Evolutionary conservation across 371 early-diverging fungal genomes (phyloP), one percentile per base, ranked within the genome.

Genomic region (Mucor sp.): DNA sequence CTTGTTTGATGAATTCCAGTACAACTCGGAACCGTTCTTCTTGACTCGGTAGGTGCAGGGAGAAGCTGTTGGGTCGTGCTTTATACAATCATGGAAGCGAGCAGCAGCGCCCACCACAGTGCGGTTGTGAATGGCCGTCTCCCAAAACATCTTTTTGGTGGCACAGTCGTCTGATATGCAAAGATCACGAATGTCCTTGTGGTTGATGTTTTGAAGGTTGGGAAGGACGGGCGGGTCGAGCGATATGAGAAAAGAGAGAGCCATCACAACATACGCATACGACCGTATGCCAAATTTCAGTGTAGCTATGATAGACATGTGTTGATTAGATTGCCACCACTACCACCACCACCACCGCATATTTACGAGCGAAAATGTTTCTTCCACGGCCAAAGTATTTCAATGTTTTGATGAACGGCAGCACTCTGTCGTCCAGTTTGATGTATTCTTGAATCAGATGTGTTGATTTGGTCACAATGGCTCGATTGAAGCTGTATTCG

Each of bases 161-260:
- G 14, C 8, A 41, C 70, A 70, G 1, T 9, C 27, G 3, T 32
- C 21, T 2, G 21, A 41, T 6, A 19, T 0, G n/a, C 70, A 70
- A 1, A 30, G 14, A 39, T 70, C 66, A 0, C n/a, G 12, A 0
- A 6, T 27, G 6, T 57, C 23, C 8, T 25, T 23, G 7, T 30
- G 25, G 15, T 33, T 43, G 15, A 70, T n/a, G 25, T 65, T 60
- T 9, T 70, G 70, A 0, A 70, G 35, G 23, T 70, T 70, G 19
- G 70, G 70, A 15, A 70, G 28, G 2, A 70, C 57, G 12, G 70
- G 70, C 50, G 70, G 65, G 30, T 70, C 58, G 0, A 65, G 14
- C 12, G 55, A 56, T 14, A 27, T 19, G 0, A 70, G 32, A 32
- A 65, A 70, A 0, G 70, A 37, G 11, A 70, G 15, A 0, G 41